Evolutionary conservation across 495 filamentous ascomycete genomes (phyloP), one percentile per base, ranked within the genome.

Genomic region (Neurospora sp.): DNA sequence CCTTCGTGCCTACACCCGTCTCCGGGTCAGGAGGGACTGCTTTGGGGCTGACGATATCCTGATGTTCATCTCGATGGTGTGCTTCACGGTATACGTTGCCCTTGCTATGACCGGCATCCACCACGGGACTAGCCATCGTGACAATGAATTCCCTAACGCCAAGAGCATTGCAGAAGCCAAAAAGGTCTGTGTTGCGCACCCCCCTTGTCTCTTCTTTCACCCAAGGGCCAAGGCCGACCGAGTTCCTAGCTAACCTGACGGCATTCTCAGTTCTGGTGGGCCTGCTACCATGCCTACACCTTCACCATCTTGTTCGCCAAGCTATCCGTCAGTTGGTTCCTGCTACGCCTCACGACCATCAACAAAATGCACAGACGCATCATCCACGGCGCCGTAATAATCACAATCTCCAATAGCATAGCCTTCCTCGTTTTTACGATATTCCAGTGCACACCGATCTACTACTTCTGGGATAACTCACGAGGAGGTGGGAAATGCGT

Each of bases 261-360:
- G 20, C 23, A 3, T 11, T 66, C 27, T 71, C 44, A 77, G 76
- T 75, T 44, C 20, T 77, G 76, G 77, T 79, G 46, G 37, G 72
- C 75, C 14, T 78, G 75, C 69, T 76, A 77, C 54, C 9, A 75
- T 14, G 66, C 35, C 20, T 78, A 78, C 70, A 70, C 71, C 59
- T 2, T 70, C 12, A 76, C 72, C 39, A 76, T 76, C 70, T 44
- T 75, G 5, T 46, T 42, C 8, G 72, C 74, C 41, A 82, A 82
- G 71, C 71, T 82, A 6, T 79, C 80, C 35, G 78, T 82, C 70
- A 78, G 75, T 27, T 73, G 77, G 37, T 82, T 81, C 71, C 75
- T 82, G 7, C 78, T 81, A 4, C 78, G 81, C 16, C 59, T 82
- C 48, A 75, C 77, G 27, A 31, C 54, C 44, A 70, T 78, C 70